Percentiles rank a stretch among this genome's conserved stretches.
Evolutionary conservation across 352 stramenopile genomes (phyloP).

Genomic region (Phytopythium ostracodes): DNA sequence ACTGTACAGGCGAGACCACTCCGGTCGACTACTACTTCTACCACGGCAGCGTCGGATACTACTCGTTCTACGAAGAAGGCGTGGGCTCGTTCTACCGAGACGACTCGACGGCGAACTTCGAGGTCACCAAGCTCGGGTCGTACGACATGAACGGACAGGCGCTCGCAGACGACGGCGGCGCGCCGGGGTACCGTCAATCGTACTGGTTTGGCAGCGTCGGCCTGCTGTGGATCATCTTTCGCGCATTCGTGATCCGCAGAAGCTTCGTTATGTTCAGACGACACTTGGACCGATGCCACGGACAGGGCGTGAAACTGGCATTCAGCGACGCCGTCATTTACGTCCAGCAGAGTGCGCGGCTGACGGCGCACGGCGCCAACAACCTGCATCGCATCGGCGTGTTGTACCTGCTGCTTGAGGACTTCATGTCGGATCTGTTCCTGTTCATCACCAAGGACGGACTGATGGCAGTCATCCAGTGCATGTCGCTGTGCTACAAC

Average conservation of each 20-base stretch:
- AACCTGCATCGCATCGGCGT: constrained; percentile 14
- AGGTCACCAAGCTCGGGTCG: constrained; percentile 14
- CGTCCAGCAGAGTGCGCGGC: constrained; percentile 25
- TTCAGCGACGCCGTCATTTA: constrained; percentile 17
- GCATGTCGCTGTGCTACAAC: constrained; percentile 23
- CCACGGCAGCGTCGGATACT: constrained; percentile 13
- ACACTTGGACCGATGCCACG: constrained; percentile 10
- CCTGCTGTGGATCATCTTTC: constrained; percentile 21
- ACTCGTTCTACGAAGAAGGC: constrained; percentile 7
- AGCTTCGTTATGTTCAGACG: constrained; percentile 17
- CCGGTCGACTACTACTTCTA: constrained; percentile 16
- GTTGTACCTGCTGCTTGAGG: constrained; percentile 22
- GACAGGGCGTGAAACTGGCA: constrained; percentile 6
- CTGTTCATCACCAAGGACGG: constrained; percentile 23
- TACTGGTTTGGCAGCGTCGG: constrained; percentile 25
- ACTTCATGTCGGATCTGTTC: constrained; percentile 26
- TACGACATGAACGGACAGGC: constrained; percentile 22
- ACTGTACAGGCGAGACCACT: constrained; percentile 5
- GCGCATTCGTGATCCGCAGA: constrained; percentile 15
- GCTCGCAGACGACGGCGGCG: constrained; percentile 12
- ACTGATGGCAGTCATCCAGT: constrained; percentile 14
- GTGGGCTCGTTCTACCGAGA: constrained; percentile 2
- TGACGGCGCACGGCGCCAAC: constrained; percentile 20
- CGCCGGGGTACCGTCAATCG: constrained; percentile 13
- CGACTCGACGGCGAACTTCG: constrained; percentile 12